Percentiles rank a stretch among this genome's conserved stretches.
phyloP scores from a whole-genome alignment of 306 rosid genomes.

The Rosa chinensis region DNA sequence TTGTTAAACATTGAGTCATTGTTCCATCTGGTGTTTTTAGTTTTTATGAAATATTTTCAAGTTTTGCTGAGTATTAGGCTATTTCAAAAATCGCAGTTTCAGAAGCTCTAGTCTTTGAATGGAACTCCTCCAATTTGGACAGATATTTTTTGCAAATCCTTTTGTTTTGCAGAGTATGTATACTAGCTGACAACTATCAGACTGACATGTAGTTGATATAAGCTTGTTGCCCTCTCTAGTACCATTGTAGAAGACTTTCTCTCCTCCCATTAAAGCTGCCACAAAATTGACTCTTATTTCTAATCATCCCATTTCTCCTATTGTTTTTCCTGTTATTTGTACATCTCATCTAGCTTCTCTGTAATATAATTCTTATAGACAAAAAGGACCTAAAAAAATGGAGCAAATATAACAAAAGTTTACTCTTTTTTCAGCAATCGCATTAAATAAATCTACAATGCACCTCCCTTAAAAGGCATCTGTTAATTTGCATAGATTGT shows the following conservation, averaged over 20 bases:
- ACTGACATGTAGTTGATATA: neutral
- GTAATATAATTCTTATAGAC: too few relatives aligned
- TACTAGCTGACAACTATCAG: neutral
- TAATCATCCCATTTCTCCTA: neutral
- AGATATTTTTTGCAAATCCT: neutral
- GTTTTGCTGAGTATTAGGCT: neutral
- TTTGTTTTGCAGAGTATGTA: neutral
- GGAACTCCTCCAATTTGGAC: conserved; percentile 4
- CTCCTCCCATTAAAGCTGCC: neutral
- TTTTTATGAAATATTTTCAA: conserved; percentile 3
- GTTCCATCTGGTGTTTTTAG: neutral
- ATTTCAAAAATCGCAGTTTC: neutral
- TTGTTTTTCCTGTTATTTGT: neutral
- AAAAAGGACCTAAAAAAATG: too few relatives aligned
- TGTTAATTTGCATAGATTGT: too few relatives aligned
- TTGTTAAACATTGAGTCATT: too few relatives aligned
- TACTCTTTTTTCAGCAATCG: too few relatives aligned
- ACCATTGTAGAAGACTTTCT: neutral
- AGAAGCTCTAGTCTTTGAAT: neutral
- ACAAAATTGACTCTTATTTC: neutral
- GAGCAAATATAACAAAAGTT: too few relatives aligned
- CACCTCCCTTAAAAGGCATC: too few relatives aligned
- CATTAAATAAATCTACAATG: too few relatives aligned
- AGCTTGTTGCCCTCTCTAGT: neutral
- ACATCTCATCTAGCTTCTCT: too few relatives aligned